phyloP scores from a whole-genome alignment of 176 grass and related monocot genomes.

The Hsuehochloa calcarea region DNA sequence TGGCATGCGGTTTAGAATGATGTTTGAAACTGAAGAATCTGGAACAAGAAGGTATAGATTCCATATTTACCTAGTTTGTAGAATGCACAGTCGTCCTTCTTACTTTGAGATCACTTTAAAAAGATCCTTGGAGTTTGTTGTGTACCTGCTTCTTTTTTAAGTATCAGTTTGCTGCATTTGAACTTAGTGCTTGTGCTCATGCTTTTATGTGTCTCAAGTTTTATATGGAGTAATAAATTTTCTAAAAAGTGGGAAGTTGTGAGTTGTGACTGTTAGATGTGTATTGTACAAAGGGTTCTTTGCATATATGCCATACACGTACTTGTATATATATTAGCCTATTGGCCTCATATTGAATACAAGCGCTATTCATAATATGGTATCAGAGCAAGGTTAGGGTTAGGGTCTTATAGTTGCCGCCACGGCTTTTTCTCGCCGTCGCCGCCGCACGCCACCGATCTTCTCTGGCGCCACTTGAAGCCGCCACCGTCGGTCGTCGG shows the following conservation, averaged over 20 bases:
- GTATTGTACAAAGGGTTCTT: no score
- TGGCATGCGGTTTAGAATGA: constrained; percentile 87
- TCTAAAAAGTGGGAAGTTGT: not conserved
- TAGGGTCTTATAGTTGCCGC: no score
- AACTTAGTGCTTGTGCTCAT: not conserved
- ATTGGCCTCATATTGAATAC: no score
- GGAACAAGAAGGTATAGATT: constrained; percentile 65
- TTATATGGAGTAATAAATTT: constrained; percentile 5
- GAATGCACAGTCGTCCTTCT: not conserved
- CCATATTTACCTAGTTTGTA: constrained; percentile 31
- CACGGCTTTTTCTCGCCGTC: no score
- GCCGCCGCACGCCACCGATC: no score
- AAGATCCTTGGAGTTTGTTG: constrained; percentile 20
- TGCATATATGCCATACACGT: no score
- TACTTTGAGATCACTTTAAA: constrained; percentile 4
- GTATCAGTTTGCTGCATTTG: constrained; percentile 16
- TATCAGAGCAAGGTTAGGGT: no score
- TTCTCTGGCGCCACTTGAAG: no score
- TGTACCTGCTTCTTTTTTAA: not conserved
- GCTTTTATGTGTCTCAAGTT: constrained; percentile 6
- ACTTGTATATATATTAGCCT: no score
- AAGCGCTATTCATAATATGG: no score
- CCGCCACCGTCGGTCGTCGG: no score
- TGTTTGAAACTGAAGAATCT: constrained; percentile 91
- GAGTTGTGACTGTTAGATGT: no score